These are phyloP conservation scores for Ceratobasidium sp. DNA, from an alignment of 1,284 basidiomycete genomes.

Conservation along the genomic window DNA sequence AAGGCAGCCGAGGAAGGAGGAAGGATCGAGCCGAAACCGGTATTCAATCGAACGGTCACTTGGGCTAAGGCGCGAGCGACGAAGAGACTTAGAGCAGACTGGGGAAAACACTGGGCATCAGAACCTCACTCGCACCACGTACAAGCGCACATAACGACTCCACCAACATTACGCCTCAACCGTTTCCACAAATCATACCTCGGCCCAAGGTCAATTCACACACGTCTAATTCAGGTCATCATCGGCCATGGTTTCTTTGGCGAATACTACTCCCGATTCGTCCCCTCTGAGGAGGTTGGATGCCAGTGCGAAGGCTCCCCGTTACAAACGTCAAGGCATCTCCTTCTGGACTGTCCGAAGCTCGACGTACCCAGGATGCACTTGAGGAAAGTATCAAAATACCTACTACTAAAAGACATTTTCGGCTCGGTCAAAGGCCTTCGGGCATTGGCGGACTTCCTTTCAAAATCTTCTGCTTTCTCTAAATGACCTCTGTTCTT, in stretches of 20 bases:
- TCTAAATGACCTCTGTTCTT: background rate
- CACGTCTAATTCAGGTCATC: constrained; percentile 1
- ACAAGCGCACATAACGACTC: background rate
- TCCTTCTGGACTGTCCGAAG: constrained; percentile 19
- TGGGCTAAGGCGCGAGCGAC: constrained; percentile 12
- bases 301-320: constrained; percentile 28
- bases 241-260: constrained; percentile 2
- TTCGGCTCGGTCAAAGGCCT: background rate
- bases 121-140: background rate
- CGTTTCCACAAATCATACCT: background rate
- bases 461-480: background rate
- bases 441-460: background rate
- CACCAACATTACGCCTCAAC: constrained; percentile 1
- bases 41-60: constrained; percentile 10
- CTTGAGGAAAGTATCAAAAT: background rate
- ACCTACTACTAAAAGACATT: background rate
- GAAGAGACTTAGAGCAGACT: background rate
- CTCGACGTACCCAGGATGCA: background rate
- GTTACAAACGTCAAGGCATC: constrained; percentile 24
- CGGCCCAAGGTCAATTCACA: background rate
- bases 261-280: constrained; percentile 10
- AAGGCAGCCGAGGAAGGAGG: constrained; percentile 41
- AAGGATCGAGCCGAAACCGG: background rate
- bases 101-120: background rate
- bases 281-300: constrained; percentile 1